Evolutionary conservation across 345 rosid genomes (phyloP), one percentile per base, ranked within the genome.

Genomic region (Rhizophora apiculata): DNA sequence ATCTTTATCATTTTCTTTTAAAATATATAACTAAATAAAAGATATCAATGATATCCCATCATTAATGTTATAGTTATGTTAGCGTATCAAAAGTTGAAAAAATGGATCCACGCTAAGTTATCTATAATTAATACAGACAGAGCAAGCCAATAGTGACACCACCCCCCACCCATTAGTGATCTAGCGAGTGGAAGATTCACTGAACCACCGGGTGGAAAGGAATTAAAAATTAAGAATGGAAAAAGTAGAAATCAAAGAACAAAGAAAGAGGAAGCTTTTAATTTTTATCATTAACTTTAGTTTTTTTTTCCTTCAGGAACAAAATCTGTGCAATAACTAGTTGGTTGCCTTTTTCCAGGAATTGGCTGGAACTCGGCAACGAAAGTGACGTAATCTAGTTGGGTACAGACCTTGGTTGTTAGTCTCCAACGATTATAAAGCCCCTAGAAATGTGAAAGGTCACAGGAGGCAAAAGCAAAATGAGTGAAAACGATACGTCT

Each of bases 311-410:
- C 5, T 0, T 56, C 3, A 24, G 1, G 5, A 56, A 51, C 67
- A 27, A 62, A 62, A 26, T 10, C 8, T 43, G 59, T n/a, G 59
- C 29, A 11, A 13, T 24, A 24, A 56, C 60, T 13, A 13, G 49
- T 43, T 43, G 3, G 49, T 43, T 13, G 49, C 18, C 49, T 13
- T 43, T 43, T 43, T 43, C 5, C 18, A 13, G 5, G 49, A 13
- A 43, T 15, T 24, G 1, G 31, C 60, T 11, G 31, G 16, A 24
- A 56, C 3, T 6, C 60, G 8, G 11, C 8, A 55, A 22, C 30
- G 29, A 27, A 53, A 2, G 54, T 73, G 67, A n/a, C 27, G 54
- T 62, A 2, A 65, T 71, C 56, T 53, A 62, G 37, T 63, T 64
- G 53, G 54, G 32, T 24, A 26, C 20, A 34, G 11, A 9, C 60